Conservation (phyloP, 108 stramenopile genomes). For the Ochromonas danica region DNA sequence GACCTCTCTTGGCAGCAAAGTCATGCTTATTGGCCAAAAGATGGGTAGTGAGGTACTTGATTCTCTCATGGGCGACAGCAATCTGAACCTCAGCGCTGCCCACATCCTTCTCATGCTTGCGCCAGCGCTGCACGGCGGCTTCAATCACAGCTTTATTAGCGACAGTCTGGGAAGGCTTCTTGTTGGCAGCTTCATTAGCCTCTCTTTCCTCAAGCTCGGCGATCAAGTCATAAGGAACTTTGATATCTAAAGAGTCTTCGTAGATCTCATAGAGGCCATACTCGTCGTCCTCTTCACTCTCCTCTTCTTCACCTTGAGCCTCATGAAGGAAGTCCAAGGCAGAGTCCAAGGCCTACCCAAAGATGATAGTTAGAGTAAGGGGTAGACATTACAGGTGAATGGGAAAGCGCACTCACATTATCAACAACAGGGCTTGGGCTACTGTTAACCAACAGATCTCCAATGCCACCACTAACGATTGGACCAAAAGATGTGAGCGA, state of each 20-base stretch:
- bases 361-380: too few species aligned
- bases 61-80: conserved; percentile 89
- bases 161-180: background rate
- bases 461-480: too few species aligned
- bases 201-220: background rate
- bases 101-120: conserved; percentile 73
- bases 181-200: background rate
- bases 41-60: conserved; percentile 85
- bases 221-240: background rate
- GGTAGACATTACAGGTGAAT: too few species aligned
- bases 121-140: background rate
- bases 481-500: too few species aligned
- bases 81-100: conserved; percentile 87
- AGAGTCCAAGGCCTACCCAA: background rate
- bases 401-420: too few species aligned
- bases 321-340: background rate
- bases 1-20: conserved; percentile 86
- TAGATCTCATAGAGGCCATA: background rate
- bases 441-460: too few species aligned
- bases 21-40: conserved; percentile 70
- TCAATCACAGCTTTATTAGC: background rate
- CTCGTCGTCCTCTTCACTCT: background rate
- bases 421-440: too few species aligned
- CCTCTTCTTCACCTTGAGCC: background rate
- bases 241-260: background rate